A percentile compares a stretch with the other conserved stretches of the same genome.
phyloP scores from a whole-genome alignment of 768 basidiomycete genomes.

The Russula brevipes region DNA sequence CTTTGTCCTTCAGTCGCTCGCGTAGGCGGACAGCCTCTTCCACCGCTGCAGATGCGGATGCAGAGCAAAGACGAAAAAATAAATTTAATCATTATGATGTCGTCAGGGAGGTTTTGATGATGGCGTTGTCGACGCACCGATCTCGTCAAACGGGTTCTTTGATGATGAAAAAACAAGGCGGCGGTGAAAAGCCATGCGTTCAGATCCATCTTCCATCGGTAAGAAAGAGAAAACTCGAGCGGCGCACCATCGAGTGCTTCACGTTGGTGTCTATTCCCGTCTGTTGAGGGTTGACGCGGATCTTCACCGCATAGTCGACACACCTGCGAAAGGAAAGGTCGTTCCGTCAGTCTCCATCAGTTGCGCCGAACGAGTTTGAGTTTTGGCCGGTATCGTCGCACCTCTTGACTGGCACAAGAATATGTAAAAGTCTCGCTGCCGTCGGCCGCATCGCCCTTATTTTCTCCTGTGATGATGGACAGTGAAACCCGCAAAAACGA shows the following conservation, averaged over 20 bases:
- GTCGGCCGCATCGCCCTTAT: conserved; percentile 64
- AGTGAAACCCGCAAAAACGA: too few species aligned
- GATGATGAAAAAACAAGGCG: not conserved
- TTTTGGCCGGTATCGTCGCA: conserved; percentile 30
- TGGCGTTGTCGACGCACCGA: conserved; percentile 50
- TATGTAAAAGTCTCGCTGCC: conserved; percentile 66
- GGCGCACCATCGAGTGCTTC: conserved; percentile 94
- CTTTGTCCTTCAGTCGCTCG: conserved; percentile 66
- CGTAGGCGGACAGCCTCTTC: conserved; percentile 97
- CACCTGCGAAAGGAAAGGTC: conserved; percentile 45
- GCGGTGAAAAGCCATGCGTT: not conserved
- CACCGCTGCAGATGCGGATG: conserved; percentile 54
- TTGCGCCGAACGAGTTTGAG: not conserved
- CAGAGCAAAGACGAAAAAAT: not conserved
- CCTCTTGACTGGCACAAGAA: conserved; percentile 94
- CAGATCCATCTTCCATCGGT: not conserved
- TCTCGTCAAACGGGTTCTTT: conserved; percentile 98
- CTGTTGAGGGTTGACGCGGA: conserved; percentile 91
- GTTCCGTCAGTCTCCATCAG: not conserved
- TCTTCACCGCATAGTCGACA: conserved; percentile 97
- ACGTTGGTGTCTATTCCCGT: conserved; percentile 95
- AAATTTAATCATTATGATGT: not conserved
- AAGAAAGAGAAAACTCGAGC: not conserved
- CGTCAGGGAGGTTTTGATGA: not conserved
- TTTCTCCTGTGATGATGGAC: not conserved